phyloP scores from a whole-genome alignment of 495 filamentous ascomycete genomes.

The Melanomma pulvis-pyrius region DNA sequence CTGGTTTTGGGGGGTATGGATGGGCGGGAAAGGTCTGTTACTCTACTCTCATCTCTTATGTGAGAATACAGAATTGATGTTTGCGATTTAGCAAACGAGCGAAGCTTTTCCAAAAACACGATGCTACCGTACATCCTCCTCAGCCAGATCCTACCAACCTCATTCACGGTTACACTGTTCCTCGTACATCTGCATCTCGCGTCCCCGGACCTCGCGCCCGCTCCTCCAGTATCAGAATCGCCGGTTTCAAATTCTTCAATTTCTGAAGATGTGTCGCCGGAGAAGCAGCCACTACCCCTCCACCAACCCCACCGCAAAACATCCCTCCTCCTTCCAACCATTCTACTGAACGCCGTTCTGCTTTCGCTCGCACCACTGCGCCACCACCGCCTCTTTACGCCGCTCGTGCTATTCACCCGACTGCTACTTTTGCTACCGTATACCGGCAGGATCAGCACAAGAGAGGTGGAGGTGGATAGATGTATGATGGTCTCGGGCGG shows the following conservation, averaged over 20 bases:
- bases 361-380: constrained; percentile 9
- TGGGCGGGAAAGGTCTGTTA: constrained; percentile 14
- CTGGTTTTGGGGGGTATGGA: constrained; percentile 26
- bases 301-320: background rate
- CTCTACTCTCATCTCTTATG: too few species aligned
- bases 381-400: constrained; percentile 6
- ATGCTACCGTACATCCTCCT: constrained; percentile 5
- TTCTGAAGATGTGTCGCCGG: background rate
- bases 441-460: background rate
- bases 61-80: background rate
- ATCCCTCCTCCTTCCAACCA: constrained; percentile 11
- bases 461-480: background rate
- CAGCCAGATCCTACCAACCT: constrained; percentile 16
- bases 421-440: constrained; percentile 16
- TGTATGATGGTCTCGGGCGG: constrained; percentile 5
- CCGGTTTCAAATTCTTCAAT: background rate
- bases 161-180: constrained; percentile 12
- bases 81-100: constrained; percentile 1
- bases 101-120: background rate
- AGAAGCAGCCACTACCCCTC: background rate
- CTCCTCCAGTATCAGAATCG: background rate
- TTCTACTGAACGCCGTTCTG: constrained; percentile 15
- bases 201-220: background rate
- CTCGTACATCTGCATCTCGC: constrained; percentile 16
- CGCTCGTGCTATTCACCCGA: constrained; percentile 15